Conservation (phyloP, 371 early-diverging fungal species). For the Rhizopus microsporus region DNA sequence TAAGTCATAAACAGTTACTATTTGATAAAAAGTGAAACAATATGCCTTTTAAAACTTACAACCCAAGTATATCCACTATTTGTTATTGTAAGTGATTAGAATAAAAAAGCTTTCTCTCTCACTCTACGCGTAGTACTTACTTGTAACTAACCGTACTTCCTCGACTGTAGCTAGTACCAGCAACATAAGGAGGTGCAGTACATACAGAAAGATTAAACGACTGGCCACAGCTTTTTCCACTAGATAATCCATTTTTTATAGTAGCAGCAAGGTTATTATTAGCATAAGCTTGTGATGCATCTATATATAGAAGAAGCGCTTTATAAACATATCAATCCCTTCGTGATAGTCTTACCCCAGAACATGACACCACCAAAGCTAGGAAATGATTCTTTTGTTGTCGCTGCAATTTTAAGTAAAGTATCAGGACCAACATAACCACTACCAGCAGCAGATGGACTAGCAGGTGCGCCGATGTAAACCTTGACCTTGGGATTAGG, state of each 20-base stretch:
- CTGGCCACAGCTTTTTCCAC: slow-evolving; percentile 27
- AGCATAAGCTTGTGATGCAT: slow-evolving; percentile 48
- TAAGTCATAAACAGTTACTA: slow-evolving; percentile 7
- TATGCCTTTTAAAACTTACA: slow-evolving; percentile 21
- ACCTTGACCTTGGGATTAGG: slow-evolving; percentile 62
- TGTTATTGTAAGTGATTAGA: neutral
- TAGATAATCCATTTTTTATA: slow-evolving; percentile 25
- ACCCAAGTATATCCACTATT: slow-evolving; percentile 38
- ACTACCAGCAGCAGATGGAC: slow-evolving; percentile 54
- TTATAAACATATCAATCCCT: neutral
- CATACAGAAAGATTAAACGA: slow-evolving; percentile 31
- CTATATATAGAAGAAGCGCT: slow-evolving; percentile 12
- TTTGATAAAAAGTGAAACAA: neutral
- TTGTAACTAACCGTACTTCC: slow-evolving; percentile 51
- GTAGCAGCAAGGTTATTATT: slow-evolving; percentile 33
- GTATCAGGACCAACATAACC: slow-evolving; percentile 50
- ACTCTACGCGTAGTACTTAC: slow-evolving; percentile 24
- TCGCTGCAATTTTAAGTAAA: slow-evolving; percentile 26
- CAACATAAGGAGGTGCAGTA: slow-evolving; percentile 39
- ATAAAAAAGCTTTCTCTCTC: slow-evolving; percentile 2
- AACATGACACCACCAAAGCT: slow-evolving; percentile 70
- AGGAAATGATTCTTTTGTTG: slow-evolving; percentile 34
- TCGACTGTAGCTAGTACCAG: slow-evolving; percentile 38
- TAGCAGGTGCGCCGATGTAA: slow-evolving; percentile 64
- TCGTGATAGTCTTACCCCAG: slow-evolving; percentile 48